A percentile compares a stretch with the other conserved stretches of the same genome.
Evolutionary conservation across 2,329 filamentous ascomycete species (phyloP).

Genomic region (Sporothrix inflata): DNA sequence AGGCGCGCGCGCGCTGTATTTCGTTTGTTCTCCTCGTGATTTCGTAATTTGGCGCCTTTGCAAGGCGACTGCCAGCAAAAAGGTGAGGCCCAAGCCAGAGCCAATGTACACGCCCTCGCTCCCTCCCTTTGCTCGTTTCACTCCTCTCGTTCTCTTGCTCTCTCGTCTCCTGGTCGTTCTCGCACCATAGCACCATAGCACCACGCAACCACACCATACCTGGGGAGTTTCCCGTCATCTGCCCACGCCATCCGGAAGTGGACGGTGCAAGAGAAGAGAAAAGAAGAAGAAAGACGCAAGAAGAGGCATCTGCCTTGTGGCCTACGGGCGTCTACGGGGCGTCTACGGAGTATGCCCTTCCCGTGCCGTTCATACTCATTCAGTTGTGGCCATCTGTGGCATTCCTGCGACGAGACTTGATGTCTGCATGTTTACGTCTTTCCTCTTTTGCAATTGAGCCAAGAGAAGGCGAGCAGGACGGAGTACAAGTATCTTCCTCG

Average conservation of each 20-base stretch:
- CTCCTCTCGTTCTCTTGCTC: no score
- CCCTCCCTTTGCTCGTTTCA: not conserved
- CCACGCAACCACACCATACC: constrained; percentile 27
- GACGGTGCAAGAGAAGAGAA: not conserved
- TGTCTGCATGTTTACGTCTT: constrained; percentile 11
- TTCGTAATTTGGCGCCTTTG: not conserved
- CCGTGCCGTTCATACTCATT: not conserved
- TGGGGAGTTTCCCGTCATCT: constrained; percentile 24
- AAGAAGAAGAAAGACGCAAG: not conserved
- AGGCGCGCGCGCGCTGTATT: not conserved
- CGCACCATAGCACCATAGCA: constrained; percentile 21
- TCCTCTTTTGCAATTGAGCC: not conserved
- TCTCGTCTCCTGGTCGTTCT: not conserved
- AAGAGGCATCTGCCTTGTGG: not conserved
- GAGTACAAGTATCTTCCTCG: not conserved
- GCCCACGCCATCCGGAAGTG: constrained; percentile 27
- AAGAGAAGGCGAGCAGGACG: not conserved
- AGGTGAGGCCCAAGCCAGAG: not conserved
- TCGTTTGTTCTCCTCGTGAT: constrained; percentile 14
- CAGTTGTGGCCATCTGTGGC: not conserved
- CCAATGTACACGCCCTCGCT: not conserved
- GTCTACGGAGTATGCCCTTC: not conserved
- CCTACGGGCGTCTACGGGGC: not conserved
- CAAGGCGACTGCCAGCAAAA: not conserved
- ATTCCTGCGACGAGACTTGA: not conserved